phyloP scores from a whole-genome alignment of 2,329 filamentous ascomycete genomes.

The Arthroderma sp. region DNA sequence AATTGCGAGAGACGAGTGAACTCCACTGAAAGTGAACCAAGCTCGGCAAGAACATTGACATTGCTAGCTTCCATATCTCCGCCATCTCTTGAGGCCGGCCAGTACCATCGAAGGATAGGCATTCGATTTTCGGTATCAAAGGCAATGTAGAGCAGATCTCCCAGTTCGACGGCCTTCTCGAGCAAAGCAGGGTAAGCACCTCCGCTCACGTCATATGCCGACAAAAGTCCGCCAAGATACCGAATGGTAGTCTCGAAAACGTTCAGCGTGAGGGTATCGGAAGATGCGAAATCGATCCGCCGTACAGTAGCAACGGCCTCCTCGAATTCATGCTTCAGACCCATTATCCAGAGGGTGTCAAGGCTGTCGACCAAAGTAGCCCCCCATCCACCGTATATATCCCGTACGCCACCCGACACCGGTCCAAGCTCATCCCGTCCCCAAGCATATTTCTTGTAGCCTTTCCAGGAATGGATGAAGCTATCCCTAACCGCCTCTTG shows the following conservation, averaged over 20 bases:
- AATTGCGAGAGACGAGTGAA: constrained; percentile 30
- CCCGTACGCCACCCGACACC: constrained; percentile 37
- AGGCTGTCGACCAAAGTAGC: constrained; percentile 49
- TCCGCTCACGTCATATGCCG: constrained; percentile 40
- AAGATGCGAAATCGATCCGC: constrained; percentile 41
- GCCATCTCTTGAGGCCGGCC: constrained; percentile 13
- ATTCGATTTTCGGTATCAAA: constrained; percentile 20
- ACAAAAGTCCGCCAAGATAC: constrained; percentile 40
- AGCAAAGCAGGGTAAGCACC: constrained; percentile 32
- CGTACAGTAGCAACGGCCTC: constrained; percentile 39
- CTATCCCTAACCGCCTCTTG: constrained; percentile 36
- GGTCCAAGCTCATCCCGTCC: constrained; percentile 46
- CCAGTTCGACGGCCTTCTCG: constrained; percentile 40
- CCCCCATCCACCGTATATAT: constrained; percentile 51
- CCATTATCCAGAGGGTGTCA: constrained; percentile 53
- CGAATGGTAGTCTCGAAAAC: constrained; percentile 42
- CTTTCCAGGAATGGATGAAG: constrained; percentile 45
- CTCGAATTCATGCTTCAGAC: constrained; percentile 42
- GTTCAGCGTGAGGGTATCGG: constrained; percentile 22
- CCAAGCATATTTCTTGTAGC: constrained; percentile 52
- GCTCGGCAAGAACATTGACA: constrained; percentile 19
- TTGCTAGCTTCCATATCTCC: constrained; percentile 17
- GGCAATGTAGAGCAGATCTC: constrained; percentile 40
- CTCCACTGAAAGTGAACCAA: constrained; percentile 29
- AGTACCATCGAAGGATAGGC: constrained; percentile 15